Evolutionary conservation across 1,284 basidiomycete genomes (phyloP), one percentile per base, ranked within the genome.

Genomic region (Apiotrichum sp.): DNA sequence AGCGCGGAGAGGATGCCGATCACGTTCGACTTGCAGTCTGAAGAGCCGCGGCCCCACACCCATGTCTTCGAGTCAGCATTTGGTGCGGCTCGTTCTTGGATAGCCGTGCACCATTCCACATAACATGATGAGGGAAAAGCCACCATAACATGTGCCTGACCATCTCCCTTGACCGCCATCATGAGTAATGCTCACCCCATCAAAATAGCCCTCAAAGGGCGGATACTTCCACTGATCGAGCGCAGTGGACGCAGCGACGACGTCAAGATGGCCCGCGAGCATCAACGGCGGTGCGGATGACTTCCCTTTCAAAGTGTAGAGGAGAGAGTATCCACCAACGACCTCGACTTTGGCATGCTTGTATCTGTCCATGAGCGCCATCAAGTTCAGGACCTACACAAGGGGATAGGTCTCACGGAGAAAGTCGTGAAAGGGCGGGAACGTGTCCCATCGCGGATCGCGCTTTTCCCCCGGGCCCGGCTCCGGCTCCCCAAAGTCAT

Each of bases 1-100:
- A 58, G 31, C 3, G 53, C 51, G 8, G 55, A 50, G 3, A 62
- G 52, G 32, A 58, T 44, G 3, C 50, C 59, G n/a, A 62, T 57
- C 13, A 61, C 32, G 29, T 55, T 60, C 7, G 52, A 47, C 34
- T 62, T 62, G 45, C 53, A 55, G 47, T 62, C 61, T 10, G 51
- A 50, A 1, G 58, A 32, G 13, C 61, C 58, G 34, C 61, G 55
- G 11, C 58, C 59, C 53, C 53, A 62, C 1, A 62, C 50, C 52
- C 47, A 62, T 29, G 29, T 29, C 29, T 29, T 29, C 29, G 29
- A 29, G 29, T 29, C 29, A 29, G 29, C 29, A 29, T 29, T 29
- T 29, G 29, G 29, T 3, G 29, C 29, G 29, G 29, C 29, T 29
- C 29, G 29, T 29, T 3, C 29, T 29, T 29, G 29, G 29, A 29